Evolutionary conservation across 2,329 filamentous ascomycete genomes (phyloP).

Genomic region (Thielaviopsis euricoi): DNA sequence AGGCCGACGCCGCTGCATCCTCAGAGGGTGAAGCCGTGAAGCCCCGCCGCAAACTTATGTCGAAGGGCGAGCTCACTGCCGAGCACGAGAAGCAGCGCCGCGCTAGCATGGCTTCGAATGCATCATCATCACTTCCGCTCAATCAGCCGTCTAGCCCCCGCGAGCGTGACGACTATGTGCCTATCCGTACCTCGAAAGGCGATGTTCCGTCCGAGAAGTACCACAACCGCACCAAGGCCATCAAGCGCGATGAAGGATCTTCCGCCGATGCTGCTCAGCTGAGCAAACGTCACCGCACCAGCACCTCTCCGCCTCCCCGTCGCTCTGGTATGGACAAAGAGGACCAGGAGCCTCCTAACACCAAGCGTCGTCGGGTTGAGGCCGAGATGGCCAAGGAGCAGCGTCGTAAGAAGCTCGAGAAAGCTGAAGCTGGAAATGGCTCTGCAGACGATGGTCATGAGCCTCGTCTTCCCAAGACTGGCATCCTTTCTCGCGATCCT

Average conservation of each 20-base stretch:
- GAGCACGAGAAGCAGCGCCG: constrained; percentile 41
- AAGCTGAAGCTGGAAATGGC: constrained; percentile 21
- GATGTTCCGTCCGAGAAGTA: constrained; percentile 26
- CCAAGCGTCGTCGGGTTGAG: constrained; percentile 45
- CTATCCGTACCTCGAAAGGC: constrained; percentile 28
- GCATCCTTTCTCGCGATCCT: constrained; percentile 6
- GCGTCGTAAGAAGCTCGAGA: constrained; percentile 6
- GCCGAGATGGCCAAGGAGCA: constrained; percentile 29
- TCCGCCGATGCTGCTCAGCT: constrained; percentile 32
- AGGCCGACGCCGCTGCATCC: constrained; percentile 36
- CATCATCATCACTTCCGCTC: constrained; percentile 29
- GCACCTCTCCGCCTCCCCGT: constrained; percentile 37
- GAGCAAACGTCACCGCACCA: constrained; percentile 41
- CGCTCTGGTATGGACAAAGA: constrained; percentile 37
- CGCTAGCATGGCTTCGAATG: constrained; percentile 38
- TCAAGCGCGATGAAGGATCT: constrained; percentile 40
- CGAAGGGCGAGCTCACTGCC: constrained; percentile 43
- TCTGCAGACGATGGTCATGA: constrained; percentile 27
- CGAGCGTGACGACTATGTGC: constrained; percentile 31
- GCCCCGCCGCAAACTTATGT: constrained; percentile 45
- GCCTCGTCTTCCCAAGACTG: constrained; percentile 24
- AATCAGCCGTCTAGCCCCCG: constrained; percentile 37
- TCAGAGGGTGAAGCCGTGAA: constrained; percentile 43
- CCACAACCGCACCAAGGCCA: constrained; percentile 41
- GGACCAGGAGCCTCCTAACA: constrained; percentile 31